These are phyloP conservation scores for Saturnispora halmiae DNA, from an alignment of 805 yeast genomes.

Conservation along the genomic window DNA sequence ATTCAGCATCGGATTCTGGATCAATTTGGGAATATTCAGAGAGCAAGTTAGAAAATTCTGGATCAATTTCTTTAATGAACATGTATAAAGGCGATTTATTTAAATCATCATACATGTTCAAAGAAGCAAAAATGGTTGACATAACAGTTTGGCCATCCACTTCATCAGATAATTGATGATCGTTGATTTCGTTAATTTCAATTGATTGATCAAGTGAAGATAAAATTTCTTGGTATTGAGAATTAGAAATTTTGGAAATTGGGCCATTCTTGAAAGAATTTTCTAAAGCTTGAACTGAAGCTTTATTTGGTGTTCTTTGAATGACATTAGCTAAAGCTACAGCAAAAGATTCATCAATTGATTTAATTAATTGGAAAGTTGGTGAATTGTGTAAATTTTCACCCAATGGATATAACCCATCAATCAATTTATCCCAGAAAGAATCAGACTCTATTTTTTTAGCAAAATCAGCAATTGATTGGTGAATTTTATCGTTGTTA, in stretches of 20 bases:
- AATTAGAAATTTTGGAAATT: slow-evolving; percentile 13
- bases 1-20: slow-evolving; percentile 16
- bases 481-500: slow-evolving; percentile 10
- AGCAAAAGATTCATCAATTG: slow-evolving; percentile 20
- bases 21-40: slow-evolving; percentile 17
- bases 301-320: slow-evolving; percentile 13
- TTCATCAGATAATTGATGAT: background rate
- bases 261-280: slow-evolving; percentile 16
- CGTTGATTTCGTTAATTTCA: background rate
- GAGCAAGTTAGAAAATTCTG: slow-evolving; percentile 19
- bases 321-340: slow-evolving; percentile 14
- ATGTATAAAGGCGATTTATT: slow-evolving; percentile 19
- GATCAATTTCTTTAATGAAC: slow-evolving; percentile 20
- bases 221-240: slow-evolving; percentile 11
- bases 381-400: slow-evolving; percentile 17
- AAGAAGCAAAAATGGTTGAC: slow-evolving; percentile 19
- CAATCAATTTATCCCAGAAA: slow-evolving; percentile 18
- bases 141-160: slow-evolving; percentile 13
- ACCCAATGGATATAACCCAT: slow-evolving; percentile 14
- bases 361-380: slow-evolving; percentile 16
- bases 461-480: slow-evolving; percentile 16
- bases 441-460: slow-evolving; percentile 14
- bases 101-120: slow-evolving; percentile 18
- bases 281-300: slow-evolving; percentile 12
- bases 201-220: slow-evolving; percentile 3